Base-by-base conservation (phyloP, 1,139 yeast genomes). In the Blastobotrys proliferans region DNA sequence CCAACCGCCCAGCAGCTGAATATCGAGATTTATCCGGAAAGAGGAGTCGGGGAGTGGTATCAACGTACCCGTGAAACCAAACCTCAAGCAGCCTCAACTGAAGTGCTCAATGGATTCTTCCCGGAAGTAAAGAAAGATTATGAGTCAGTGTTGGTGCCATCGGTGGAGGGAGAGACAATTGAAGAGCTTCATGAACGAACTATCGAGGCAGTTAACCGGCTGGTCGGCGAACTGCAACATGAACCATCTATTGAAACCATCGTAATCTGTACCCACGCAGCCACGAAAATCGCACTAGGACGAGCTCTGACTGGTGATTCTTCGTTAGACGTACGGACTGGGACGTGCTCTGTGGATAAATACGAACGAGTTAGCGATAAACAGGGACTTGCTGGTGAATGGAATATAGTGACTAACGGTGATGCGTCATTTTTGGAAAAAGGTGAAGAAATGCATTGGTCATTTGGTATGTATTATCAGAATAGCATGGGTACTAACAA, bases 371-470 rank as follows among this genome's bases (percentile, higher is more conserved):
- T 68, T 67, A 40, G 57, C 59, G 53, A 74, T 60, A 53, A 61
- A 54, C 4, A 3, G 16, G 61, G 60, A 19, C 40, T 53, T n/a
- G 60, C 55, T 3, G 60, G 64, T 6, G 58, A 60, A 35, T 86
- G 94, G 90, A 56, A 56, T 8, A 61, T 78, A 39, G 70, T 68
- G 18, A 69, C 74, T 72, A 82, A 81, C 57, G 95, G 95, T 16
- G 74, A 77, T 51, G 74, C 85, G 20, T 79, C 74, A 37, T 84
- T 79, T 54, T 68, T 86, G 50, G 61, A 73, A 2, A 64, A 73
- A 6, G 95, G 95, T n/a, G 95, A 86, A 61, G 95, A 85, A 63
- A 84, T 87, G 92, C 83, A 83, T 59, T 86, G 95, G 95, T 76
- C 81, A 52, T 86, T 86, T 67, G 78, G 76, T 57, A 67, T 64